phyloP scores from a whole-genome alignment of 306 rosid species.

The Mimosa bimucronata region DNA sequence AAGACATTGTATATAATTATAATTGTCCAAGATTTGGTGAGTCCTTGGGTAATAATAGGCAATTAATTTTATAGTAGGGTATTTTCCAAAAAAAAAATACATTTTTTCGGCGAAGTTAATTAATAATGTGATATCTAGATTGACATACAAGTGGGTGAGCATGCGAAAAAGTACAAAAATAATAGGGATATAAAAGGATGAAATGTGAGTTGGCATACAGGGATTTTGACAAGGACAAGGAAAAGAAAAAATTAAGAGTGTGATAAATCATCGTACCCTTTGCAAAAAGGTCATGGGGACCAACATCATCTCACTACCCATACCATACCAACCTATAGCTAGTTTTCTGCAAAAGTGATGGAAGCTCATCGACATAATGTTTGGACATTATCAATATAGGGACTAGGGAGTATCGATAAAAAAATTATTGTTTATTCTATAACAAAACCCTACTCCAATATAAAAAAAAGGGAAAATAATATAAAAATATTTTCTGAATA shows the following conservation, averaged over 20 bases:
- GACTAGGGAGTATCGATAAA: too few species aligned
- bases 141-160: not conserved
- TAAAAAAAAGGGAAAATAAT: too few species aligned
- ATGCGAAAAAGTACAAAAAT: not conserved
- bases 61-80: too few species aligned
- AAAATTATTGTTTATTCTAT: too few species aligned
- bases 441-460: not conserved
- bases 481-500: too few species aligned
- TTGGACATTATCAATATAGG: not conserved
- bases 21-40: too few species aligned
- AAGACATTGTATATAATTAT: too few species aligned
- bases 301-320: not conserved
- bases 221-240: not conserved
- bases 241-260: not conserved
- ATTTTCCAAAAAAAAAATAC: too few species aligned
- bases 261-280: not conserved
- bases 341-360: not conserved
- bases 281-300: not conserved
- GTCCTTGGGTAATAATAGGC: too few species aligned
- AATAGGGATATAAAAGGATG: not conserved
- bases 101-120: too few species aligned
- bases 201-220: not conserved
- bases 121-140: not conserved
- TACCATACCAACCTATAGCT: not conserved
- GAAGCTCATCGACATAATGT: not conserved